phyloP scores from a whole-genome alignment of 495 filamentous ascomycete genomes.

The Parmelia sp. region DNA sequence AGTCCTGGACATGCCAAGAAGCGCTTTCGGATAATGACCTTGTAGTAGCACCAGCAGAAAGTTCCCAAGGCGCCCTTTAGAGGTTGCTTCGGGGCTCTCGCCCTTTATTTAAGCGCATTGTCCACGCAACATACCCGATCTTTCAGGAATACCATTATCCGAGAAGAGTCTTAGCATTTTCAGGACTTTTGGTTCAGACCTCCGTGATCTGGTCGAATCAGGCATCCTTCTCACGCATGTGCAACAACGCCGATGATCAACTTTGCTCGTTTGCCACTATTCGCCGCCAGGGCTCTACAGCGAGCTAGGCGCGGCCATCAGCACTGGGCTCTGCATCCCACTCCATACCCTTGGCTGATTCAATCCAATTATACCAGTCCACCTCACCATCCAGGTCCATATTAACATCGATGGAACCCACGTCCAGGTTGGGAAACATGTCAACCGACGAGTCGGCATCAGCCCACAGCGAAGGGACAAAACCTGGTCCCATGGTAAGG shows the following conservation, averaged over 20 bases:
- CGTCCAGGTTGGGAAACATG: not conserved
- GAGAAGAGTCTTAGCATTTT: too few species aligned
- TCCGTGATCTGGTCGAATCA: not conserved
- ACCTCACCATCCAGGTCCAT: slow-evolving; percentile 12
- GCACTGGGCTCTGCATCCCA: not conserved
- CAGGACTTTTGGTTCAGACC: too few species aligned
- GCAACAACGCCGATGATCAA: not conserved
- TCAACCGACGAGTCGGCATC: slow-evolving; percentile 1
- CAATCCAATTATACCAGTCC: slow-evolving; percentile 10
- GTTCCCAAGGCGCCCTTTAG: too few species aligned
- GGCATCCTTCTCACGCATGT: not conserved
- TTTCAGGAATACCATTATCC: too few species aligned
- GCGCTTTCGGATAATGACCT: too few species aligned
- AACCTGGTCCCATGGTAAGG: slow-evolving; percentile 1
- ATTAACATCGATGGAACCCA: slow-evolving; percentile 6
- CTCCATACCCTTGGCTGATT: slow-evolving; percentile 5
- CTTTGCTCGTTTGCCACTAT: slow-evolving; percentile 1
- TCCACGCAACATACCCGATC: too few species aligned
- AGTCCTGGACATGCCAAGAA: too few species aligned
- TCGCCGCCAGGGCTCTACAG: not conserved
- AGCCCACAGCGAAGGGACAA: slow-evolving; percentile 3
- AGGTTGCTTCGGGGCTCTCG: too few species aligned
- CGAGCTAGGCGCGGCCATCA: slow-evolving; percentile 1
- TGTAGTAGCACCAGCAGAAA: too few species aligned
- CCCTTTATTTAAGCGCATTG: too few species aligned